Percentiles rank a stretch among this genome's conserved stretches.
Conservation (phyloP, 495 filamentous ascomycete genomes). For the Penicillium paradoxum region DNA sequence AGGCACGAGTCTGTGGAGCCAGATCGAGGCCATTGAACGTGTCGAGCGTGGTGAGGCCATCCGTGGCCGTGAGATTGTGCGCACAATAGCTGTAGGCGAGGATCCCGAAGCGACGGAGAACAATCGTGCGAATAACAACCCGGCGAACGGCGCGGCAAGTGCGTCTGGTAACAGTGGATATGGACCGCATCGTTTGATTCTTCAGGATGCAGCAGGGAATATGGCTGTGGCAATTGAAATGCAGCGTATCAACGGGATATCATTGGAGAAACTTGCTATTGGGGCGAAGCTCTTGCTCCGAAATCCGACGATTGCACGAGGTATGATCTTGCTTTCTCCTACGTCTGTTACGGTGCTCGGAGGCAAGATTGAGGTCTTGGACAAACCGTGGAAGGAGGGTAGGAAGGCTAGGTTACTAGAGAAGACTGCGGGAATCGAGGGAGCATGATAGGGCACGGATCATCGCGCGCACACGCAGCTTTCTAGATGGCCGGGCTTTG, state of each 20-base stretch:
- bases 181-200: conserved; percentile 72
- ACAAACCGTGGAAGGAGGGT: conserved; percentile 69
- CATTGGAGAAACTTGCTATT: conserved; percentile 60
- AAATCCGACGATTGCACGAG: conserved; percentile 64
- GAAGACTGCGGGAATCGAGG: conserved; percentile 40
- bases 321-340: conserved; percentile 71
- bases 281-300: conserved; percentile 76
- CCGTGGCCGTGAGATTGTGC: conserved; percentile 75
- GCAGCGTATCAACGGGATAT: conserved; percentile 57
- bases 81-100: conserved; percentile 55
- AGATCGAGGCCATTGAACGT: conserved; percentile 81
- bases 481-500: background rate
- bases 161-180: conserved; percentile 22
- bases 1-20: conserved; percentile 69
- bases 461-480: background rate
- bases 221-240: conserved; percentile 72
- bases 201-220: conserved; percentile 74
- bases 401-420: conserved; percentile 64
- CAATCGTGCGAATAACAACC: conserved; percentile 11
- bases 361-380: conserved; percentile 79
- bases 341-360: conserved; percentile 61
- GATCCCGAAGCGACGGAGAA: conserved; percentile 33
- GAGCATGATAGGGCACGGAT: conserved; percentile 3
- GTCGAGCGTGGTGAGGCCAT: conserved; percentile 77
- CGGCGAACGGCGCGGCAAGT: conserved; percentile 6